Conservation (phyloP, 2,329 filamentous ascomycete species). For the Epichloe festucae region DNA sequence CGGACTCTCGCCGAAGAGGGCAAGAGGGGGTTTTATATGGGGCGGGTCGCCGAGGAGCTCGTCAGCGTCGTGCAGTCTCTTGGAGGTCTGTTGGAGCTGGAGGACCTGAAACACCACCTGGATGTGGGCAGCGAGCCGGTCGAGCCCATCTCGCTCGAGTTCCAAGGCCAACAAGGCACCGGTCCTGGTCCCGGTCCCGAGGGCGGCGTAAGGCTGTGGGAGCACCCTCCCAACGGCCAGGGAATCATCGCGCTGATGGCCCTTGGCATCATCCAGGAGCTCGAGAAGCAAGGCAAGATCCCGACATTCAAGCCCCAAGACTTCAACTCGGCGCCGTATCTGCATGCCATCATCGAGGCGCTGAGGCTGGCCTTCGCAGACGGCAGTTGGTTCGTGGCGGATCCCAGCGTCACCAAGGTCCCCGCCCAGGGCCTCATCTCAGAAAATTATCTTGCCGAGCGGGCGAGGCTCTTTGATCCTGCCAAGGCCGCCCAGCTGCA, state of each 20-base stretch:
- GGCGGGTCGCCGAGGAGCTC: slow-evolving; percentile 67
- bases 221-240: slow-evolving; percentile 93
- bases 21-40: slow-evolving; percentile 84
- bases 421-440: slow-evolving; percentile 59
- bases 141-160: slow-evolving; percentile 71
- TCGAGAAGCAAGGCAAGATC: slow-evolving; percentile 65
- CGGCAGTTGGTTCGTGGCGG: slow-evolving; percentile 78
- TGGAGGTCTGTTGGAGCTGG: slow-evolving; percentile 65
- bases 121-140: slow-evolving; percentile 59
- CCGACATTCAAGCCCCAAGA: slow-evolving; percentile 55
- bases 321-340: slow-evolving; percentile 69
- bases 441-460: slow-evolving; percentile 58
- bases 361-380: slow-evolving; percentile 86
- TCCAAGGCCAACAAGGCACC: slow-evolving; percentile 53
- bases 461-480: slow-evolving; percentile 45
- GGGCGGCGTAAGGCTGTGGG: slow-evolving; percentile 71
- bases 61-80: slow-evolving; percentile 63
- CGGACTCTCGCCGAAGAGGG: slow-evolving; percentile 64
- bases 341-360: slow-evolving; percentile 79
- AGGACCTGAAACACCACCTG: slow-evolving; percentile 69
- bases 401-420: slow-evolving; percentile 59
- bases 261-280: slow-evolving; percentile 76
- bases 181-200: slow-evolving; percentile 7
- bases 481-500: slow-evolving; percentile 46
- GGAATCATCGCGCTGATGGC: slow-evolving; percentile 93